Base-by-base conservation (phyloP, 2,329 filamentous ascomycete species). In the Talaromyces sp. region DNA sequence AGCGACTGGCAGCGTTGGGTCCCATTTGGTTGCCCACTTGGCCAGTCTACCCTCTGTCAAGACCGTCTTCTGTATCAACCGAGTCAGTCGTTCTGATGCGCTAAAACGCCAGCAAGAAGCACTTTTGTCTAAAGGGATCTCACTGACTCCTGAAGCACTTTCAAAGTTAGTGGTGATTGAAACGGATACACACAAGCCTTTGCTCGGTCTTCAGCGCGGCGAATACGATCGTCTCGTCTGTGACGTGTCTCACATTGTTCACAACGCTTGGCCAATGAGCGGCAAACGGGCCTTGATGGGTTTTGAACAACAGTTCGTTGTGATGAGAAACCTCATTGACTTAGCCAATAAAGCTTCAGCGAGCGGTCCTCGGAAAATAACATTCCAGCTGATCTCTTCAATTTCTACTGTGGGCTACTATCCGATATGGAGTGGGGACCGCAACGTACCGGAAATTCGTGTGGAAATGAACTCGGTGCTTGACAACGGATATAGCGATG, bases 401-500 rank as follows among this genome's bases (percentile, higher is more conserved):
- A 79, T 82, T 13, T 19, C 50, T n/a, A 37, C n/a, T 7, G 50
- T 54, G 50, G 50, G 31, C 31, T 35, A 54, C 14, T 35, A 54
- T 35, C 33, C 52, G 11, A 13, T 54, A 22, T 35, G 31, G 31
- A 54, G 47, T 33, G 16, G n/a, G 8, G 10, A 19, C 5, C 33
- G 33, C n/a, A 37, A 22, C 9, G 80, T 85, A 0, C 80, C 79
- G 0, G 84, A 87, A 67, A 69, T 77, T 13, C 67, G 71, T 0
- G 70, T 82, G 14, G 57, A 58, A 0, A 74, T 83, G 1, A 75
- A 76, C 1, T 70, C 74, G 0, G 78, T 82, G 0, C 71, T 83
- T 2, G 75, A 77, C 1, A 79, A 72, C 4, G 84, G 84, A 22
- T 85, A 86, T 66, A 75, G 73, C n/a, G 82, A 86, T 9, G 84